Base-by-base conservation (phyloP, 2,329 filamentous ascomycete species). In the Pezicula rhizophila region DNA sequence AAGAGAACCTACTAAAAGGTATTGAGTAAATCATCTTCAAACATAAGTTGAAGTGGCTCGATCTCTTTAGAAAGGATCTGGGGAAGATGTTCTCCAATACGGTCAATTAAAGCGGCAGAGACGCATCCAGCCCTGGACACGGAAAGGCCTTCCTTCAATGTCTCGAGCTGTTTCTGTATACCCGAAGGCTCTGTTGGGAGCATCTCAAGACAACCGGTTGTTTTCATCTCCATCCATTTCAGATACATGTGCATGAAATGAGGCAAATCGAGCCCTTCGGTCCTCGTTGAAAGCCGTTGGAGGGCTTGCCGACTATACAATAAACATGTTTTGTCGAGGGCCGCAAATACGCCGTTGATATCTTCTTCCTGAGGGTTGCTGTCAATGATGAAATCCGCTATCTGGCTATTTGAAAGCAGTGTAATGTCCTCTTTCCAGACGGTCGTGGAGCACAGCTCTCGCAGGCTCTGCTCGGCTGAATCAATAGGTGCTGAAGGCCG, bases 61-160 rank as follows among this genome's bases (percentile, higher is more conserved):
- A 50, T 34, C 20, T 48, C 31, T 14, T 45, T 41, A 28, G 25
- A 18, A 8, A 58, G 43, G 33, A 58, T 50, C 8, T 20, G 28
- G 10, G 31, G 31, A 10, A 53, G 45, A 20, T 53, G 48, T 17
- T 42, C 17, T 12, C 54, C 65, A 26, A 66, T 57, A 18, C 58
- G 56, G 17, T 60, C 58, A 8, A 67, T 53, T 61, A 66, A 62
- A 45, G 65, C 61, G 8, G 23, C 39, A 15, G 39, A 17, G 20
- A 37, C 17, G 11, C 17, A 14, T 2, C 34, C 34, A 37, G 34
- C 14, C 5, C 17, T 17, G 10, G 34, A 37, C 14, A 14, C 34
- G 6, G 34, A 37, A 11, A 37, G 14, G 14, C 34, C 17, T 12
- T 37, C 34, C 11, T 17, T 14, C 2, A 17, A 14, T 6, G 34